Evolutionary conservation across 23 red algal genomes (phyloP), one percentile per base, ranked within the genome.

Genomic region (Gracilaria vermiculophylla): DNA sequence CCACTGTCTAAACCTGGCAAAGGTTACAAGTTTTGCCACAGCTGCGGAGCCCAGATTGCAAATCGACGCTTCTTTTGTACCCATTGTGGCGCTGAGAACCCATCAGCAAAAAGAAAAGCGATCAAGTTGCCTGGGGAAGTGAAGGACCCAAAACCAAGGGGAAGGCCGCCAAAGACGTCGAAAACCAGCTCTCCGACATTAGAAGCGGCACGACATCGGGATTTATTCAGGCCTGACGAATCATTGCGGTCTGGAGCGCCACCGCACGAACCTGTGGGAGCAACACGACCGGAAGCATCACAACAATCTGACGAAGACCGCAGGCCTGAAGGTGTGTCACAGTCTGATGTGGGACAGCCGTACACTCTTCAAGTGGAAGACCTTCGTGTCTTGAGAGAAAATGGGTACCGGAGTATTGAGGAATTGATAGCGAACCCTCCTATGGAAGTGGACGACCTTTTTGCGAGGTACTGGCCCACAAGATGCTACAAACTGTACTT

Each of bases 11-110:
- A 84, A 57, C 81, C 80, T 37, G 90, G 90, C 14, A 93, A 93
- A 48, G 82, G 80, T 8, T 93, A 86, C 62, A 85, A 93, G 77
- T 86, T 93, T 60, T 86, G 80, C 42, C 80, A 93, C 61, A 57
- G 32, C 19, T 93, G 90, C 40, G 41, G 78, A 13, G 52, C 74
- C 2, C 71, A 66, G 10, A 82, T 86, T 27, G 90, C 80, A 5
- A 93, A 86, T 62, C 62, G 80, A 23, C 71, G 90, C 33, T 86
- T 79, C 60, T 86, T 84, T 53, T 93, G 90, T 78, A 86, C 73
- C 10, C 51, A 54, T 19, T 86, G 82, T 29, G 90, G 82, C 9
- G 79, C 90, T 28, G 77, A 64, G 41, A 93, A 93, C 69, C 81
- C 80, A 32, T 85, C 90, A 6, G 82, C 90, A 44, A 60, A 31